Base-by-base conservation (phyloP, 768 basidiomycete species). In the Panaeolus cyanescens region DNA sequence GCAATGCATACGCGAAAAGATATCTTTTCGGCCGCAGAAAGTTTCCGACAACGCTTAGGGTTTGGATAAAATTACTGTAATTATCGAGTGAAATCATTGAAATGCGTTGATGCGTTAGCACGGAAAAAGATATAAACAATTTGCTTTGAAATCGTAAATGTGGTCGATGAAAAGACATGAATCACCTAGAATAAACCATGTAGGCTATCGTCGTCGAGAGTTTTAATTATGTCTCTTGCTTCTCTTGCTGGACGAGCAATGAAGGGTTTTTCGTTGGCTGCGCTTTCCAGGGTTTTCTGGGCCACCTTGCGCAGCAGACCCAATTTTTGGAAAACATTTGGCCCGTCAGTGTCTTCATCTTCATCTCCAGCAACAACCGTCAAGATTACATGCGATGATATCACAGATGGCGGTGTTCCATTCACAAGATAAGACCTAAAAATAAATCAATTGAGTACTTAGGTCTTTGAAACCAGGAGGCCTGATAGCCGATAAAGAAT, bases 171-270 rank as follows among this genome's bases (percentile, higher is more conserved):
- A 28, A 50, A n/a, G 15, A 2, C 5, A 28, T 50, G 9, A 28
- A 50, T 28, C 25, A 15, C 15, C 45, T 60, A 84, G 67, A 84
- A 83, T 54, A 84, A 65, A 9, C 82, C 80, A n/a, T 75, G 67
- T 9, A 84, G 68, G 63, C 67, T 75, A 34, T 79, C 75, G 37
- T 83, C 81, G 28, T 76, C 75, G 55, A 83, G 62, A 54, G 74
- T 74, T 64, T 77, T 83, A 30, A 96, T 69, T 22, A 89, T 59
- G 55, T 96, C 95, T 62, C 88, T 81, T 2, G 95, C 89, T 69
- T 96, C 93, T 42, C 94, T 79, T 6, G 93, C 90, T 0, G 93
- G 93, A 50, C 93, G 80, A 9, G 91, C 82, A 40, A 96, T 85
- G 19, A 83, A 79, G 2, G 91, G 86, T 33, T 84, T 84, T 40